phyloP scores from a whole-genome alignment of 441 rosid species.

The Adansonia grandidieri region DNA sequence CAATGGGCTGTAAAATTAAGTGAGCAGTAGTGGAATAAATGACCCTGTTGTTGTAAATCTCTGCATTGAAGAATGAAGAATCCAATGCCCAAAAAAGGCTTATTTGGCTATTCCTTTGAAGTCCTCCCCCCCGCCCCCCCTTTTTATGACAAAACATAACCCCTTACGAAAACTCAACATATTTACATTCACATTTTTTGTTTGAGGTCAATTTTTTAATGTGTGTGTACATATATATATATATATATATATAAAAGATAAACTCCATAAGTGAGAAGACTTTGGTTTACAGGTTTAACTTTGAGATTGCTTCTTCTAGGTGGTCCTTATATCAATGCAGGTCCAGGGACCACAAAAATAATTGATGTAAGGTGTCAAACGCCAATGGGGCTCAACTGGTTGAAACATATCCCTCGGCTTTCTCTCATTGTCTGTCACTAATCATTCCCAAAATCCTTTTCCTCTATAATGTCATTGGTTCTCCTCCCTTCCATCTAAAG shows the following conservation, averaged over 20 bases:
- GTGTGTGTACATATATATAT: too few species aligned
- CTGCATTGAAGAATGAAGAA: conserved; percentile 23
- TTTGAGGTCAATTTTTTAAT: not conserved
- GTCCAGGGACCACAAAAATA: conserved; percentile 14
- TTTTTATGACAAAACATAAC: not conserved
- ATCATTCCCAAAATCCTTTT: not conserved
- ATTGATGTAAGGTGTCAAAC: conserved; percentile 7
- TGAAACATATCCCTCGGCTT: not conserved
- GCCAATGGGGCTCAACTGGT: not conserved
- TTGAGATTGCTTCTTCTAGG: not conserved
- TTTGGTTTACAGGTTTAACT: not conserved
- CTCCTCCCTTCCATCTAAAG: conserved; percentile 17
- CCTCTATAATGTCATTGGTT: not conserved
- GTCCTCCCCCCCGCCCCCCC: not conserved
- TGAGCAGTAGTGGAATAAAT: not conserved
- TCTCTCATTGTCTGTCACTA: not conserved
- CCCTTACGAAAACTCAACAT: not conserved
- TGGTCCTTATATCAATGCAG: not conserved
- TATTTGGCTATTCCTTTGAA: not conserved
- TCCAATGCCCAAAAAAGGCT: conserved; percentile 26
- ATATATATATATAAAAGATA: not conserved
- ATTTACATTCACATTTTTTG: not conserved
- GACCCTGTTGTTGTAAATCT: not conserved
- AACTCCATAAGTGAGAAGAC: not conserved
- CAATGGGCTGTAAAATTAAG: conserved; percentile 20